These are phyloP conservation scores for Pseudopyricularia javanii DNA, from an alignment of 2,329 filamentous ascomycete genomes.

Conservation along the genomic window DNA sequence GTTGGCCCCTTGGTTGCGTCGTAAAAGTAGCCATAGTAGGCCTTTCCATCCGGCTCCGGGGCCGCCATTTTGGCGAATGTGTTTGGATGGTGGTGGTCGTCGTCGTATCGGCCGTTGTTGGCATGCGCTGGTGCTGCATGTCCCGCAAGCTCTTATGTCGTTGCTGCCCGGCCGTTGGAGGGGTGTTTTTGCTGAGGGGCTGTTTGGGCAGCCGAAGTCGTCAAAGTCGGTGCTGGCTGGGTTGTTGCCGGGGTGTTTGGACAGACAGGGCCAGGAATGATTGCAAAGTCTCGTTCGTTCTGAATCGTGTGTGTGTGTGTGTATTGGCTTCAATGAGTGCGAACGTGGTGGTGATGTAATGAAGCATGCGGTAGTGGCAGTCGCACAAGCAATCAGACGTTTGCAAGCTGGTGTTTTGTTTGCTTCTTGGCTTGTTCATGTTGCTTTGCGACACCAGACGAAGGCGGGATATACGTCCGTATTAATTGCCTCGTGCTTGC, in stretches of 20 bases:
- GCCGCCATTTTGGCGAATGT: constrained; percentile 11
- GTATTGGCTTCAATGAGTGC: not conserved
- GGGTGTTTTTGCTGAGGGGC: not conserved
- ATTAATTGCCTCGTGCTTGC: no score
- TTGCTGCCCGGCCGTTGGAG: not conserved
- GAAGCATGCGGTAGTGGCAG: not conserved
- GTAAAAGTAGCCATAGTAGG: constrained; percentile 57
- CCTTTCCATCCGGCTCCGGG: constrained; percentile 13
- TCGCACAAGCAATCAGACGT: not conserved
- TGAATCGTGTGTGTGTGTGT: not conserved
- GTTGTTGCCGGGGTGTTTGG: not conserved
- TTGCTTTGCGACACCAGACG: not conserved
- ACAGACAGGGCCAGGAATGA: not conserved
- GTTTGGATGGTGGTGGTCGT: not conserved
- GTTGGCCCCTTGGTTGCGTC: constrained; percentile 56
- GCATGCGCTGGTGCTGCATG: not conserved
- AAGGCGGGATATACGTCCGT: not conserved
- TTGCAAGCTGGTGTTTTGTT: not conserved
- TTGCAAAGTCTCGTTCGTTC: not conserved
- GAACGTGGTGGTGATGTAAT: not conserved
- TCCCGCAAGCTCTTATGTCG: not conserved
- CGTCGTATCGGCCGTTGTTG: not conserved
- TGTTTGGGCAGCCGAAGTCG: not conserved
- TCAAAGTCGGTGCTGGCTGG: not conserved
- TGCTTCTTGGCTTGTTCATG: not conserved